Evolutionary conservation across 495 filamentous ascomycete species (phyloP).

Genomic region (Penicillium herquei): DNA sequence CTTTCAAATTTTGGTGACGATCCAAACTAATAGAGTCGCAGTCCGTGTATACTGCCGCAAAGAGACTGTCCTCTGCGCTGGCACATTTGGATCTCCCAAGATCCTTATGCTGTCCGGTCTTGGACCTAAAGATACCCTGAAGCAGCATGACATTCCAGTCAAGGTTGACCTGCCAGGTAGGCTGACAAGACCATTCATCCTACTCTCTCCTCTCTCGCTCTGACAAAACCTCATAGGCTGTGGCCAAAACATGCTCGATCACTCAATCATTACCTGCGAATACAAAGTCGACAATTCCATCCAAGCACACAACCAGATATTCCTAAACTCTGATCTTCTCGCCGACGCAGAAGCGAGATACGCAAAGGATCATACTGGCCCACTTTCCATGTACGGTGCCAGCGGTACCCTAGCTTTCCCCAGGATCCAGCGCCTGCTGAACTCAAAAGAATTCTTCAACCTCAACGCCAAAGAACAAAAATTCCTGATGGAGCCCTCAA

Average conservation of each 20-base stretch:
- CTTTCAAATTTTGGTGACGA: background rate
- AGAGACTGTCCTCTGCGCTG: background rate
- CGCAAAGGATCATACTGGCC: background rate
- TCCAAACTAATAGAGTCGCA: background rate
- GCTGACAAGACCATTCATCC: background rate
- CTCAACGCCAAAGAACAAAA: background rate
- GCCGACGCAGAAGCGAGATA: background rate
- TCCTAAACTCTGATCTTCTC: background rate
- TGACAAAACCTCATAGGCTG: background rate
- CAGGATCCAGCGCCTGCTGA: background rate
- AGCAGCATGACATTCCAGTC: background rate
- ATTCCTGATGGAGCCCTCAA: slow-evolving; percentile 3
- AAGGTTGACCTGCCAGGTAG: background rate
- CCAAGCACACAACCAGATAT: background rate
- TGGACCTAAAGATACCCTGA: background rate
- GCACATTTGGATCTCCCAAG: slow-evolving; percentile 5
- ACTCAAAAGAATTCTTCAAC: background rate
- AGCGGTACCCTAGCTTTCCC: background rate
- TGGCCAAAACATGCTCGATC: slow-evolving; percentile 5
- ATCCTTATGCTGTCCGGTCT: slow-evolving; percentile 3
- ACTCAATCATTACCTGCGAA: slow-evolving; percentile 7
- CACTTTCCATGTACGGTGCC: slow-evolving; percentile 4
- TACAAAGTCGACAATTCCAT: slow-evolving; percentile 2
- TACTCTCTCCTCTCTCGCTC: background rate
- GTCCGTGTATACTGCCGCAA: background rate